phyloP scores from a whole-genome alignment of 2,329 filamentous ascomycete genomes.

The Alternaria novae-zelandiae region DNA sequence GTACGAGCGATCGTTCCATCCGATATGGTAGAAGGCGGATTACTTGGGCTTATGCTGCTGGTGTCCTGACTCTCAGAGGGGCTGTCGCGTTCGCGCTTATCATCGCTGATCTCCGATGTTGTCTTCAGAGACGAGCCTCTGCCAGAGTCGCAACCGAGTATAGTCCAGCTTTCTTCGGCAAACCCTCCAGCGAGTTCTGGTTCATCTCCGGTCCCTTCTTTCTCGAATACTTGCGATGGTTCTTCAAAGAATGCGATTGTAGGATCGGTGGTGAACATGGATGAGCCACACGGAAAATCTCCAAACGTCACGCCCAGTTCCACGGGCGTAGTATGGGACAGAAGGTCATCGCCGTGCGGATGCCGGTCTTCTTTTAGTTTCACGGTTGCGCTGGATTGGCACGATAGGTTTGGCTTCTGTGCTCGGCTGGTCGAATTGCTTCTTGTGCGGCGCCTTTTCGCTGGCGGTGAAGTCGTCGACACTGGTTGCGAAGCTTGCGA shows the following conservation, averaged over 20 bases:
- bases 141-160: constrained; percentile 29
- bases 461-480: constrained; percentile 23
- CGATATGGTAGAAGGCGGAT: constrained; percentile 5
- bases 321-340: constrained; percentile 11
- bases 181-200: constrained; percentile 7
- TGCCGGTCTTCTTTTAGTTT: background rate
- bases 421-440: constrained; percentile 13
- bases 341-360: constrained; percentile 3
- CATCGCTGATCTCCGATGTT: constrained; percentile 26
- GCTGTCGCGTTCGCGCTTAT: constrained; percentile 18
- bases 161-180: constrained; percentile 19
- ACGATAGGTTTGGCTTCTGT: constrained; percentile 2
- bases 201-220: background rate
- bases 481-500: constrained; percentile 35
- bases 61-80: constrained; percentile 9
- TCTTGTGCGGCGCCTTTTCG: constrained; percentile 41
- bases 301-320: constrained; percentile 37
- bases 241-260: constrained; percentile 5
- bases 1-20: constrained; percentile 15
- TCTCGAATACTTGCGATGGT: constrained; percentile 1
- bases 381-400: background rate
- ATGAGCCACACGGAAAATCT: constrained; percentile 34
- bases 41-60: background rate
- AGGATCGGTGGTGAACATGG: constrained; percentile 16
- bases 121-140: constrained; percentile 36